Conservation (phyloP, 192 early-diverging fungal genomes). For the Entomortierella parvispora region DNA sequence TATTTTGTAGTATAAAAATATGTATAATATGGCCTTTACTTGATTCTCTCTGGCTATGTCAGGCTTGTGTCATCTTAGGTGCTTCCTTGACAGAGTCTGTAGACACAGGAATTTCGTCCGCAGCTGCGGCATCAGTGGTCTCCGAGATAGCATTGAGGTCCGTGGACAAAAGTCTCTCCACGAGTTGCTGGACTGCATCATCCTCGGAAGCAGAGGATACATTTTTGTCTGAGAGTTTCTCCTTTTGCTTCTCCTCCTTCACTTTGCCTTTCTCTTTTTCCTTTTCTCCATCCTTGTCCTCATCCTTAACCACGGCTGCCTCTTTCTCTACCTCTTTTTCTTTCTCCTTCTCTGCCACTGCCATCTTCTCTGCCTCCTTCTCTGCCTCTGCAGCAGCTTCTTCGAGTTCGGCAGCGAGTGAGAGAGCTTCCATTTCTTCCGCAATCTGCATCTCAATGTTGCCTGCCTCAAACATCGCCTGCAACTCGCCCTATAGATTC, state of each 20-base stretch:
- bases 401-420: constrained; percentile 6
- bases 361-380: constrained; percentile 4
- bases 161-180: too few relatives aligned
- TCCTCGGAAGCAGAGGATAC: too few relatives aligned
- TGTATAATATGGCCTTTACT: too few relatives aligned
- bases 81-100: too few relatives aligned
- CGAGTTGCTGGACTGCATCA: too few relatives aligned
- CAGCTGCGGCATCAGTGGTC: too few relatives aligned
- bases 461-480: constrained; percentile 31
- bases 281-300: constrained; percentile 2
- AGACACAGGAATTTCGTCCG: constrained; percentile 1
- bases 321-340: background rate
- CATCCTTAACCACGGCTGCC: background rate
- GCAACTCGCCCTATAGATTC: constrained; percentile 17
- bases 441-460: constrained; percentile 31
- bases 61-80: too few relatives aligned
- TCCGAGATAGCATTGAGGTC: too few relatives aligned
- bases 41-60: too few relatives aligned
- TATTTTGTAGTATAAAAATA: too few relatives aligned
- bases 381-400: constrained; percentile 2
- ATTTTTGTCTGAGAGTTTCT: too few relatives aligned
- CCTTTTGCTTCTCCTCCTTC: background rate
- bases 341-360: background rate
- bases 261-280: background rate
- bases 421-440: constrained; percentile 31